These are phyloP conservation scores for Coriaria nepalensis DNA, from an alignment of 306 rosid species.

Conservation along the genomic window DNA sequence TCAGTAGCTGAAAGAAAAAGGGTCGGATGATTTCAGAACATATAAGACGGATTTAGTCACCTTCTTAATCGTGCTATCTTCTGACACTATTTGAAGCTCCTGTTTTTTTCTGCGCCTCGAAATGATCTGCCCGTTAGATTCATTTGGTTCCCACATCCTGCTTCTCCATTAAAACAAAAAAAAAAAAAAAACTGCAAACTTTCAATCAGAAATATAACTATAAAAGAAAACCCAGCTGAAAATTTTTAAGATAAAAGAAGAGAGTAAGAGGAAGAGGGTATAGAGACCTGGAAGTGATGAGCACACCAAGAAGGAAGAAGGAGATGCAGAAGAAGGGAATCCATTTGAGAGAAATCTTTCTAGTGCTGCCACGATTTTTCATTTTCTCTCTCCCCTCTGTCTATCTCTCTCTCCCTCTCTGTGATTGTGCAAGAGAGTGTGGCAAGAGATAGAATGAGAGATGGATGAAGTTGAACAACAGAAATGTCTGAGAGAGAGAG, in stretches of 20 bases:
- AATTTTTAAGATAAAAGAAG: neutral
- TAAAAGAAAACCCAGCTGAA: neutral
- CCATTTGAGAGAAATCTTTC: slow-evolving; percentile 71
- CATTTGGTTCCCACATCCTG: slow-evolving; percentile 65
- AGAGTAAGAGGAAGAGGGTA: neutral
- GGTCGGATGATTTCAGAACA: neutral
- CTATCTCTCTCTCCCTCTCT: slow-evolving; percentile 2
- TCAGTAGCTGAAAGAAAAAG: neutral
- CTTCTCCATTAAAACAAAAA: slow-evolving; percentile 6
- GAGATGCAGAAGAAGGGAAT: slow-evolving; percentile 67
- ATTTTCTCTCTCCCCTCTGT: slow-evolving; percentile 14
- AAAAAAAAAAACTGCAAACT: too few species aligned
- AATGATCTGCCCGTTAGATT: slow-evolving; percentile 48
- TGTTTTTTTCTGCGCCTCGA: slow-evolving; percentile 49
- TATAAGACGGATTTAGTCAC: slow-evolving; percentile 10
- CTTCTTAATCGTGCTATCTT: slow-evolving; percentile 44
- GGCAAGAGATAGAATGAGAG: neutral
- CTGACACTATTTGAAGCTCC: slow-evolving; percentile 58
- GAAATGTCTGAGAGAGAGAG: too few species aligned
- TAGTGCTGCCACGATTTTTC: slow-evolving; percentile 40
- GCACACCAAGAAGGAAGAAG: slow-evolving; percentile 66
- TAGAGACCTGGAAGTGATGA: slow-evolving; percentile 63
- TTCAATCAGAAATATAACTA: neutral
- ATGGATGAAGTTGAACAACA: neutral
- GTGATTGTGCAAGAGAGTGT: neutral